Evolutionary conservation across 2,329 filamentous ascomycete species (phyloP).

Genomic region (Sporothrix curviconia): DNA sequence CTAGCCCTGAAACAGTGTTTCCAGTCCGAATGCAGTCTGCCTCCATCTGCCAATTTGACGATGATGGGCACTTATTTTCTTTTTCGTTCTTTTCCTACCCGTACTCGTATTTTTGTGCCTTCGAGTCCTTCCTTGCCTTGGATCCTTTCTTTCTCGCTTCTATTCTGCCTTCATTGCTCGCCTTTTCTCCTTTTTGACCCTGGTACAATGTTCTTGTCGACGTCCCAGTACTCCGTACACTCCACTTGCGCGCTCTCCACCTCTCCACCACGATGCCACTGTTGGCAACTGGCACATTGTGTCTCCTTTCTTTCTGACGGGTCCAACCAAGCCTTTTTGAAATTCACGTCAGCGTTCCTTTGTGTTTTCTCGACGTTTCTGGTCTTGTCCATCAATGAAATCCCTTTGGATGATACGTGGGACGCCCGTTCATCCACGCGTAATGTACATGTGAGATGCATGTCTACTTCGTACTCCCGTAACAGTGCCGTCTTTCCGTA

Average conservation of each 20-base stretch:
- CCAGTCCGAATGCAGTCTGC: neutral
- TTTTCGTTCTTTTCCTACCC: neutral
- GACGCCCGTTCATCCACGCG: no score
- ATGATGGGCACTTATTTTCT: neutral
- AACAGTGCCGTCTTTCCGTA: no score
- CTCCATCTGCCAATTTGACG: neutral
- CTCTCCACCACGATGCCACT: neutral
- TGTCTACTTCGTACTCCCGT: no score
- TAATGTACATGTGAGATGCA: no score
- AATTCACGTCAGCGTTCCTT: neutral
- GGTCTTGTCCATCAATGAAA: no score
- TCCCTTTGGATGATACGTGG: no score
- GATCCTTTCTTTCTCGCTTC: neutral
- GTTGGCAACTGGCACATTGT: neutral
- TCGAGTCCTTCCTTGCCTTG: neutral
- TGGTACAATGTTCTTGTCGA: no score
- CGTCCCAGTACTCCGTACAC: neutral
- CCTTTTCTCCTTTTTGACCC: neutral
- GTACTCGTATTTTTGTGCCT: neutral
- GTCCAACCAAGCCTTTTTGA: neutral
- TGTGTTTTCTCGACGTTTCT: neutral
- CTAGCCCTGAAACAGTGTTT: slow-evolving; percentile 7
- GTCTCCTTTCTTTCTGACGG: neutral
- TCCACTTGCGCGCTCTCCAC: neutral
- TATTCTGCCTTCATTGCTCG: neutral